Base-by-base conservation (phyloP, 345 rosid genomes). In the Murraya koenigii region DNA sequence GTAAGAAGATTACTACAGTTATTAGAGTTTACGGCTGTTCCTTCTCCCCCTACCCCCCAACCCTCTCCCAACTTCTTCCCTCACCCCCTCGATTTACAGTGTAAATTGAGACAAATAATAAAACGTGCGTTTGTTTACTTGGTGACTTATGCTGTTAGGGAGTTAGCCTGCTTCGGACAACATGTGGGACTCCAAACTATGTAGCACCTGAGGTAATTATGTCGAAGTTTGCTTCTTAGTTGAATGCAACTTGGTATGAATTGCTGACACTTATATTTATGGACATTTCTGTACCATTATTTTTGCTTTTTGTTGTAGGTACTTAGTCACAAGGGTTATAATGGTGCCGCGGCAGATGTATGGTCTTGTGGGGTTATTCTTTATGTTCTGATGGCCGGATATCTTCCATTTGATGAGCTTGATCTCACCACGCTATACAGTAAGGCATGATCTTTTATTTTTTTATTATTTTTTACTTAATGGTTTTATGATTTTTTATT, bases 361-460 rank as follows among this genome's bases (percentile, higher is more conserved):
- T 95, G 99, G 98, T 95, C 99, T 22, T 95, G 98, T 78, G 99
- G 99, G 63, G 90, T 95, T 58, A 92, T 95, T 86, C 98, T 95
- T 38, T 93, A 91, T 88, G 99, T 95, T 81, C 82, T 95, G 84
- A 86, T 95, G 89, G 97, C 98, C 49, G 98, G 99, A 79, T 93
- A 90, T 87, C 98, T 95, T 84, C 99, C 99, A 44, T 95, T 95
- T 85, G 99, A 95, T 80, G 99, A 95, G 75, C 92, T 95, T 78
- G 98, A 95, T 86, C 94, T 95, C 81, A 91, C 97, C 61, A 93
- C 98, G 30, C 78, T 95, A 83, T 95, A 95, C 77, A 89, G 91
- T 84, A 95, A 95, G 99, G 99, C 91, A 93, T 59, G 92, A 59
- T 60, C 25, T 61, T 56, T 65, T 47, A 17, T 69, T 49, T 67